Conservation (phyloP, 441 rosid species). For the Aleurites moluccanus region DNA sequence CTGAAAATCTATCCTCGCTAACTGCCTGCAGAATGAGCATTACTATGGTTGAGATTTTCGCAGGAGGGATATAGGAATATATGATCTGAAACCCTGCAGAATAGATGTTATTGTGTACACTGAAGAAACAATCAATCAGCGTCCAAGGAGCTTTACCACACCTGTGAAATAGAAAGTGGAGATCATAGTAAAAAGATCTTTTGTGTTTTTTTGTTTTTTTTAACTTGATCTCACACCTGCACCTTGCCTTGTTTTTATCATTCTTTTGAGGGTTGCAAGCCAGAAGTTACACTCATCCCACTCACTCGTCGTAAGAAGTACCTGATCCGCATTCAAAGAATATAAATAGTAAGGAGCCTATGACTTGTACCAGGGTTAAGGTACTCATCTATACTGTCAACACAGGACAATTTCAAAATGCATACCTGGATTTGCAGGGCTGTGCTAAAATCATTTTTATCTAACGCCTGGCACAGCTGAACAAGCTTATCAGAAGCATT, state of each 20-base stretch:
- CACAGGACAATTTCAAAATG: neutral
- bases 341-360: neutral
- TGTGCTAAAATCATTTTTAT: slow-evolving; percentile 65
- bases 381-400: neutral
- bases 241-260: slow-evolving; percentile 89
- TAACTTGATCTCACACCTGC: slow-evolving; percentile 57
- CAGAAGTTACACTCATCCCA: slow-evolving; percentile 99
- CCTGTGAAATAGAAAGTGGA: slow-evolving; percentile 13
- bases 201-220: no score
- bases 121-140: slow-evolving; percentile 13
- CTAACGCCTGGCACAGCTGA: slow-evolving; percentile 91
- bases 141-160: slow-evolving; percentile 16
- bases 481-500: slow-evolving; percentile 91
- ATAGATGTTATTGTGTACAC: slow-evolving; percentile 32
- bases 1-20: slow-evolving; percentile 33
- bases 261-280: slow-evolving; percentile 88
- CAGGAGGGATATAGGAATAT: slow-evolving; percentile 15
- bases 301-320: slow-evolving; percentile 84
- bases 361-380: no score
- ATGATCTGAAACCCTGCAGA: slow-evolving; percentile 28
- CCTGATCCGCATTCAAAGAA: slow-evolving; percentile 41
- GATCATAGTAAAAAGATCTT: neutral
- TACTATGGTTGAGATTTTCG: slow-evolving; percentile 22
- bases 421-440: slow-evolving; percentile 93
- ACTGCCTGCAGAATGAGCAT: slow-evolving; percentile 24